Conservation (phyloP, 2,329 filamentous ascomycete genomes). For the Cladosporium colombiae region DNA sequence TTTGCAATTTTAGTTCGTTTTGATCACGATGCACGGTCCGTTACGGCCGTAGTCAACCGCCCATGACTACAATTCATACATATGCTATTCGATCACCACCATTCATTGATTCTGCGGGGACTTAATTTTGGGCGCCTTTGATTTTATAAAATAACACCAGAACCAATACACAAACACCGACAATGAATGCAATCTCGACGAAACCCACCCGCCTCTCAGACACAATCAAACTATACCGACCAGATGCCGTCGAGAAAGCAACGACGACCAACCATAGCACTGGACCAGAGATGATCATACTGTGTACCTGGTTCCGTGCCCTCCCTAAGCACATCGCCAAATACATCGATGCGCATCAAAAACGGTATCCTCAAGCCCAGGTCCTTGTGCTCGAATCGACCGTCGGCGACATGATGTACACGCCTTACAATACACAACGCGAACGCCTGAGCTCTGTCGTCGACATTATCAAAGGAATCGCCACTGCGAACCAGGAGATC, state of each 20-base stretch:
- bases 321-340: slow-evolving; percentile 35
- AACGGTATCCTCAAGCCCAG: slow-evolving; percentile 29
- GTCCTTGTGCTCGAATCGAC: slow-evolving; percentile 36
- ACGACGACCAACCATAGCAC: background rate
- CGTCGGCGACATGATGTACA: slow-evolving; percentile 26
- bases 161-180: background rate
- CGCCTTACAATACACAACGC: background rate
- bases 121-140: background rate
- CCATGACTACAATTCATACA: background rate
- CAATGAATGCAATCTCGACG: background rate
- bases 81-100: background rate
- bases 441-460: background rate
- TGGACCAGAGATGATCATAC: slow-evolving; percentile 38
- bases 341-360: slow-evolving; percentile 33
- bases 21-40: background rate
- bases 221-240: slow-evolving; percentile 1
- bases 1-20: background rate
- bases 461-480: background rate
- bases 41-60: background rate
- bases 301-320: slow-evolving; percentile 38
- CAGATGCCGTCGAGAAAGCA: background rate
- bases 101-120: background rate
- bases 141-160: background rate
- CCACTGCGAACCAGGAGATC: slow-evolving; percentile 18
- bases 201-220: background rate